Conservation (phyloP, 1,284 basidiomycete species). For the Fistulinella cinereoalba region DNA sequence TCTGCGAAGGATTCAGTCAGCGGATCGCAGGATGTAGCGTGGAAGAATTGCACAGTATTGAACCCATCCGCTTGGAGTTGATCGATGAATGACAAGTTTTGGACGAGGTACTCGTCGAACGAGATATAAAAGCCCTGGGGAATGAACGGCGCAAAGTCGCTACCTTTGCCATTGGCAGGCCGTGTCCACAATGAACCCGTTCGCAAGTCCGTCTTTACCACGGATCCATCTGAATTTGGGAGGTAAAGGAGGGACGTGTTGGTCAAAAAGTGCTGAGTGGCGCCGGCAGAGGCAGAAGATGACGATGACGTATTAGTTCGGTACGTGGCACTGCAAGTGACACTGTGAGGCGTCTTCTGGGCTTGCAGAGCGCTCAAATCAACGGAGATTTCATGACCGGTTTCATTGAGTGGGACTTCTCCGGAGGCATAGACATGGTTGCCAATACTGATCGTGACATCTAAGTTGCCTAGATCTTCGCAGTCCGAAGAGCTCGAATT, state of each 20-base stretch:
- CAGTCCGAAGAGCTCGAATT: conserved; percentile 7
- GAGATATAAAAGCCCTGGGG: conserved; percentile 33
- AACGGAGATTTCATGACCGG: conserved; percentile 23
- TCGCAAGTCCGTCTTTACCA: conserved; percentile 34
- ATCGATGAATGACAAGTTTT: conserved; percentile 23
- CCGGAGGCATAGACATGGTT: conserved; percentile 41
- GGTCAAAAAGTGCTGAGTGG: conserved; percentile 19
- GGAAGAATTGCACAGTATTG: conserved; percentile 25
- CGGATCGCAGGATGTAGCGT: not conserved
- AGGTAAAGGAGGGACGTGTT: conserved; percentile 32
- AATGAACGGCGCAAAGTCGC: conserved; percentile 25
- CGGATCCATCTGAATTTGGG: conserved; percentile 25
- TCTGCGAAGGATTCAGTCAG: conserved; percentile 9
- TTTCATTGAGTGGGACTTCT: conserved; percentile 51
- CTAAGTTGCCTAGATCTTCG: conserved; percentile 22
- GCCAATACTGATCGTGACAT: conserved; percentile 44
- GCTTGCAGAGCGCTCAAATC: conserved; percentile 19
- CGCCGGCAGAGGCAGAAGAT: not conserved
- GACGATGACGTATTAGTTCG: conserved; percentile 2
- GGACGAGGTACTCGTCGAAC: conserved; percentile 17
- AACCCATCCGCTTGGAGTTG: conserved; percentile 24
- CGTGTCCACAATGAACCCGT: conserved; percentile 28
- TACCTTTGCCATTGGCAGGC: conserved; percentile 12
- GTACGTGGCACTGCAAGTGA: conserved; percentile 28
- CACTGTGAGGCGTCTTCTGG: conserved; percentile 17